Evolutionary conservation across 352 stramenopile genomes (phyloP), one percentile per base, ranked within the genome.

Genomic region (Pythium chondricola): DNA sequence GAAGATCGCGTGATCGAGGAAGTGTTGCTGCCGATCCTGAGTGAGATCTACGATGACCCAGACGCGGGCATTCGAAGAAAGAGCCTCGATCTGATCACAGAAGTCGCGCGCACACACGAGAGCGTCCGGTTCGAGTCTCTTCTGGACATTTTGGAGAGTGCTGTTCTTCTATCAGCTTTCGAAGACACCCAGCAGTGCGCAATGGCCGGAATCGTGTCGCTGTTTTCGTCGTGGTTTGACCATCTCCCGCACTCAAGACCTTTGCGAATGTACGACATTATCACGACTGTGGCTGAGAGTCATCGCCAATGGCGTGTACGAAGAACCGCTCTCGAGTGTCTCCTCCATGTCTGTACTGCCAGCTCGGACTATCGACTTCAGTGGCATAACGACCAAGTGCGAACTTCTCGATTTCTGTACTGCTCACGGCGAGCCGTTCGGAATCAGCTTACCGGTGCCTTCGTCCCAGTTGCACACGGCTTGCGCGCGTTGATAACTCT

Each of bases 1-100:
- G 83, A 95, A 53, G 82, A 92, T 41, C 74, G 79, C 20, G 76
- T 95, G 9, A 81, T 93, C 26, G 83, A 95, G 65, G 80, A 95
- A 56, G 71, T 95, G 10, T 41, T 93, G 13, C 52, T 93, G 18
- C 83, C 83, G 16, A 74, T 67, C 21, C 58, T 95, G 26, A 48
- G 54, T 7, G 65, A 80, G 24, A 63, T 92, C 7, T 93, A 89
- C 53, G 67, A 88, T 55, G 83, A 95, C 46, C 51, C 63, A 14
- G 70, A 87, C 25, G 32, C 63, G 0, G 67, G 69, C 6, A 74
- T 95, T 27, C 80, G 83, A 7, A 53, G 62, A 11, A 72, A 69
- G 26, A 70, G 62, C 2, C 48, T 95, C 7, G 75, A 73, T 8
- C 65, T 91, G 31, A 64, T 95, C 24, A 85, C 75, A 16, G 68